phyloP scores from a whole-genome alignment of 352 stramenopile genomes.

The Salisapilia sapeloensis region DNA sequence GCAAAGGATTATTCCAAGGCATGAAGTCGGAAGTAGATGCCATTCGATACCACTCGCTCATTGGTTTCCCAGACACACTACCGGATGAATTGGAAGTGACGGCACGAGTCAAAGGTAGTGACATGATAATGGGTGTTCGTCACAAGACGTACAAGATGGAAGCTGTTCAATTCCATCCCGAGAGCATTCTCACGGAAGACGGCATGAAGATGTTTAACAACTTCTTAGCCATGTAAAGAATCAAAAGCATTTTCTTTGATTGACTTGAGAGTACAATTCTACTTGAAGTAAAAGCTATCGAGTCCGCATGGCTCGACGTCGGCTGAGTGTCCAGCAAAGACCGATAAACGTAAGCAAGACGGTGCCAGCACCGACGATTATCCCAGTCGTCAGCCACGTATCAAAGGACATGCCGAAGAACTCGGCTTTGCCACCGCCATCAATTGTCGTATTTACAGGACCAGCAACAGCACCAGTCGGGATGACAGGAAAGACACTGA shows the following conservation, averaged over 20 bases:
- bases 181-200: slow-evolving; percentile 75
- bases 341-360: slow-evolving; percentile 12
- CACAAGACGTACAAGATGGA: slow-evolving; percentile 79
- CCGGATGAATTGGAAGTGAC: slow-evolving; percentile 65
- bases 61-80: slow-evolving; percentile 65
- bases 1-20: slow-evolving; percentile 71
- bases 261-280: not conserved
- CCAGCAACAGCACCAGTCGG: slow-evolving; percentile 31
- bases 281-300: not conserved
- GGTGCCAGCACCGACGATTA: slow-evolving; percentile 6
- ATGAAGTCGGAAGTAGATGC: slow-evolving; percentile 64
- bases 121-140: slow-evolving; percentile 83
- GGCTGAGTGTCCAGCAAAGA: not conserved
- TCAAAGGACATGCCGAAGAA: slow-evolving; percentile 15
- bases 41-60: slow-evolving; percentile 80
- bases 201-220: slow-evolving; percentile 76
- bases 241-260: slow-evolving; percentile 1
- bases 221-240: slow-evolving; percentile 69
- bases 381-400: slow-evolving; percentile 12
- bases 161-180: slow-evolving; percentile 80
- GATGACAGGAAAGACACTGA: slow-evolving; percentile 60
- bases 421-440: slow-evolving; percentile 22
- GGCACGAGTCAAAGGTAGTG: slow-evolving; percentile 55
- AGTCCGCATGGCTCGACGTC: not conserved
- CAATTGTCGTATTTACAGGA: slow-evolving; percentile 16